phyloP scores from a whole-genome alignment of 306 rosid genomes.

The Malus fusca region DNA sequence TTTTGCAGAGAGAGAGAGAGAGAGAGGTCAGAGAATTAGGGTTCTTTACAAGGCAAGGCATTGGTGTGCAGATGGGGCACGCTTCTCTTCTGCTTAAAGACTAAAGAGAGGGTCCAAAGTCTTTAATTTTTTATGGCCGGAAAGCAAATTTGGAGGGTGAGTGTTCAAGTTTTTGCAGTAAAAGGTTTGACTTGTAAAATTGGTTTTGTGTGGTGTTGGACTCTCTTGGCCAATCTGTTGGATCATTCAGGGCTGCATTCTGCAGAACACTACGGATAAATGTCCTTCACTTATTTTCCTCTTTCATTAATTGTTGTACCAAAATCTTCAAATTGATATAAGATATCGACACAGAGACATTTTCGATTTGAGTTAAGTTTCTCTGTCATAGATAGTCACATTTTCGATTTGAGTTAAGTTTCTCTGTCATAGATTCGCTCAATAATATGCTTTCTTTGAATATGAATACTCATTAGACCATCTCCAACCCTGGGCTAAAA shows the following conservation, averaged over 20 bases:
- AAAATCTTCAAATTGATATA: not conserved
- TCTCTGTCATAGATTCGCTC: not conserved
- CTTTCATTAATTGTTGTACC: not conserved
- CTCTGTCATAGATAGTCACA: not conserved
- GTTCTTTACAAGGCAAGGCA: conserved; percentile 51
- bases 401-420: too few relatives aligned
- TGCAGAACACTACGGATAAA: conserved; percentile 1
- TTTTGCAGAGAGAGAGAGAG: conserved; percentile 13
- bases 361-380: too few relatives aligned
- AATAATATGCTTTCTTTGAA: too few relatives aligned
- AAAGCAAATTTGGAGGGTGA: not conserved
- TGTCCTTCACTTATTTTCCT: not conserved
- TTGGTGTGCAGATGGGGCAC: conserved; percentile 44
- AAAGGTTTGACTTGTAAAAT: conserved; percentile 63
- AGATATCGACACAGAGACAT: too few relatives aligned
- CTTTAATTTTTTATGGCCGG: conserved; percentile 2
- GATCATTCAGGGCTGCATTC: not conserved
- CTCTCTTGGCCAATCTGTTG: not conserved
- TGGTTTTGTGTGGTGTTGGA: conserved; percentile 17
- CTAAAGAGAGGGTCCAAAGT: conserved; percentile 16
- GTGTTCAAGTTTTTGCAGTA: conserved; percentile 38
- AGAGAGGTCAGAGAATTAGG: conserved; percentile 49
- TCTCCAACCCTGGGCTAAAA: too few relatives aligned
- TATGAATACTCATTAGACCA: too few relatives aligned
- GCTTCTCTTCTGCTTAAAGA: conserved; percentile 40